Percentiles rank a stretch among this genome's conserved stretches.
phyloP scores from a whole-genome alignment of 805 yeast species.

The Candida pseudoglaebosa region DNA sequence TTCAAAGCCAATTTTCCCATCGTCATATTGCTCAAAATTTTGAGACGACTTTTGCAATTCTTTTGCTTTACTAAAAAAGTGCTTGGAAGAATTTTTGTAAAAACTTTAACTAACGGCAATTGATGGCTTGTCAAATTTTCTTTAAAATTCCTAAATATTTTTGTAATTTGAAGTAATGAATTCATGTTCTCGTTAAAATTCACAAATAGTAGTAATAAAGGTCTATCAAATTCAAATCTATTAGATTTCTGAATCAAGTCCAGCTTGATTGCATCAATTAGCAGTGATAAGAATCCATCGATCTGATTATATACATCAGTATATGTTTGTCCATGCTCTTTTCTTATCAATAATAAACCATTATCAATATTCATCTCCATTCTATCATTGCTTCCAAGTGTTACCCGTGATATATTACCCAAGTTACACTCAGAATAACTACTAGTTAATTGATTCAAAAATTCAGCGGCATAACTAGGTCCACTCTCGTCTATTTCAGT shows the following conservation, averaged over 20 bases:
- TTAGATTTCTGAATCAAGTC: conserved; percentile 40
- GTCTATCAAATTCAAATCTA: conserved; percentile 41
- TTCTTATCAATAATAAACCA: conserved; percentile 24
- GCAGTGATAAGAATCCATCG: conserved; percentile 23
- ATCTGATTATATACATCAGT: conserved; percentile 27
- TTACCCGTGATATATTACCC: conserved; percentile 40
- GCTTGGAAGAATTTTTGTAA: conserved; percentile 34
- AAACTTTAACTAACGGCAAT: conserved; percentile 35
- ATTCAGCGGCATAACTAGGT: conserved; percentile 30
- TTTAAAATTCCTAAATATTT: conserved; percentile 46
- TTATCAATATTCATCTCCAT: conserved; percentile 25
- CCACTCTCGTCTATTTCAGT: conserved; percentile 21
- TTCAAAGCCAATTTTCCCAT: conserved; percentile 46
- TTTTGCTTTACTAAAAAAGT: conserved; percentile 19
- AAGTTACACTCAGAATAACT: conserved; percentile 47
- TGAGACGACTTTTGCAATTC: conserved; percentile 14
- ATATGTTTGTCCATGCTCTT: conserved; percentile 17
- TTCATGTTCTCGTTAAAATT: conserved; percentile 39
- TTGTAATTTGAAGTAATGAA: conserved; percentile 45
- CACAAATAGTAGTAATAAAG: conserved; percentile 49
- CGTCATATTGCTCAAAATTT: conserved; percentile 29
- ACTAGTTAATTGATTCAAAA: conserved; percentile 39
- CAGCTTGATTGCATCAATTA: conserved; percentile 35
- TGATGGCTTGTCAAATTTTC: conserved; percentile 32
- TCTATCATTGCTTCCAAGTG: conserved; percentile 24